Evolutionary conservation across 495 filamentous ascomycete species (phyloP).

Genomic region (Aspergillus leporis): DNA sequence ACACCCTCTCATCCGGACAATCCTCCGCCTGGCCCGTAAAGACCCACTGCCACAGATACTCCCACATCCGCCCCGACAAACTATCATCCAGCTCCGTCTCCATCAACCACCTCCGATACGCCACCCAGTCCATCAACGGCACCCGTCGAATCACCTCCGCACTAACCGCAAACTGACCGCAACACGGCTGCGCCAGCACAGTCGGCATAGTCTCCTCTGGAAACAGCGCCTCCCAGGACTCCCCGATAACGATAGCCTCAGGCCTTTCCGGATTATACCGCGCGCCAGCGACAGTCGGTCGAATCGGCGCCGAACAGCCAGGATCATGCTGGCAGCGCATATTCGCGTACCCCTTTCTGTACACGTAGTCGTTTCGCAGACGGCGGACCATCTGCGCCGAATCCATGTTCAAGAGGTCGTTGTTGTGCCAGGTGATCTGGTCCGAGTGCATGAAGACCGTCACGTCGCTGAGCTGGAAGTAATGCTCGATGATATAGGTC

Average conservation of each 20-base stretch:
- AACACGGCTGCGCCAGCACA: slow-evolving; percentile 52
- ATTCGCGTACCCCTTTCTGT: slow-evolving; percentile 48
- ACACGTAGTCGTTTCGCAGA: slow-evolving; percentile 28
- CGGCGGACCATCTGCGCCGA: slow-evolving; percentile 30
- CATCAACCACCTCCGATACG: slow-evolving; percentile 59
- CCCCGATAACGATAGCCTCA: not conserved
- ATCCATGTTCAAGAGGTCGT: slow-evolving; percentile 50
- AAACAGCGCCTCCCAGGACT: slow-evolving; percentile 33
- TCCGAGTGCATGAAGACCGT: slow-evolving; percentile 48
- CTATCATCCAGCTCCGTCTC: slow-evolving; percentile 54
- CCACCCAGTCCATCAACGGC: slow-evolving; percentile 50
- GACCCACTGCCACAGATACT: slow-evolving; percentile 69
- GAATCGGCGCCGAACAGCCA: slow-evolving; percentile 36
- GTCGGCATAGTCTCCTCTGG: slow-evolving; percentile 31
- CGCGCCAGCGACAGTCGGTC: not conserved
- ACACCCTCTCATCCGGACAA: slow-evolving; percentile 36
- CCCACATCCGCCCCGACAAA: slow-evolving; percentile 61
- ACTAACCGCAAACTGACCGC: slow-evolving; percentile 69
- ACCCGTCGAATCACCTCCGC: slow-evolving; percentile 46
- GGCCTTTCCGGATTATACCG: not conserved
- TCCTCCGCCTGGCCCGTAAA: slow-evolving; percentile 20
- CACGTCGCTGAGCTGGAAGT: slow-evolving; percentile 43
- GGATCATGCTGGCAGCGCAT: slow-evolving; percentile 46
- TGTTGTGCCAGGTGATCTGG: slow-evolving; percentile 52
- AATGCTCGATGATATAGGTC: slow-evolving; percentile 48